Evolutionary conservation across 768 basidiomycete species (phyloP), one percentile per base, ranked within the genome.

Genomic region (Mycena polygramma): DNA sequence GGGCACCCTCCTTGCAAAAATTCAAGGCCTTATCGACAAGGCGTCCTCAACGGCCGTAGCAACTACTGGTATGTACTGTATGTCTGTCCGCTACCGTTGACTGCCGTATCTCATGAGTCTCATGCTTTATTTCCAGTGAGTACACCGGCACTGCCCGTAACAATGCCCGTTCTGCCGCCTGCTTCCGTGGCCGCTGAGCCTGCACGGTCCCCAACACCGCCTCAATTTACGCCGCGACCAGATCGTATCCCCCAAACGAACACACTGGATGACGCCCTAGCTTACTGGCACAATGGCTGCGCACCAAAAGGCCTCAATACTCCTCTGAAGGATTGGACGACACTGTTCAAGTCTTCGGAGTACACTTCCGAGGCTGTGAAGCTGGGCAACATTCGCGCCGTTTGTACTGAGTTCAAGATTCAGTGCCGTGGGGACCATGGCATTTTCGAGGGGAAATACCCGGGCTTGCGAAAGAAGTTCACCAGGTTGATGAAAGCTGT

Each of bases 201-300:
- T 19, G 20, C 55, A 39, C 37, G 10, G 17, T 11, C 39, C 9
- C 20, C 54, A 19, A 22, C 9, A 41, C 37, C 39, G 7, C n/a
- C 26, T 35, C 19, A 15, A 10, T 45, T 19, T 13, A 51, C 46
- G 8, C 54, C 64, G 4, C 54, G 43, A 51, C 49, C 53, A 30
- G 10, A n/a, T 37, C 69, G 70, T 24, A 76, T 72, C 26, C 74
- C 75, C 11, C 37, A 59, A 57, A 72, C 69, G 20, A 70, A 69
- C 20, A 60, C 63, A 14, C 48, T 76, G 35, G 74, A 76, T 43
- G 72, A 76, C 57, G 74, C 66, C 10, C 65, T 76, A 35, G 20
- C 22, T 30, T 76, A 75, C 55, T 76, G 74, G 75, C 46, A 69
- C 24, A 19, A 51, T 13, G 72, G 75, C 19, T 54, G 53, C 22